Evolutionary conservation across 441 rosid genomes (phyloP).

Genomic region (Adansonia rubrostipa): DNA sequence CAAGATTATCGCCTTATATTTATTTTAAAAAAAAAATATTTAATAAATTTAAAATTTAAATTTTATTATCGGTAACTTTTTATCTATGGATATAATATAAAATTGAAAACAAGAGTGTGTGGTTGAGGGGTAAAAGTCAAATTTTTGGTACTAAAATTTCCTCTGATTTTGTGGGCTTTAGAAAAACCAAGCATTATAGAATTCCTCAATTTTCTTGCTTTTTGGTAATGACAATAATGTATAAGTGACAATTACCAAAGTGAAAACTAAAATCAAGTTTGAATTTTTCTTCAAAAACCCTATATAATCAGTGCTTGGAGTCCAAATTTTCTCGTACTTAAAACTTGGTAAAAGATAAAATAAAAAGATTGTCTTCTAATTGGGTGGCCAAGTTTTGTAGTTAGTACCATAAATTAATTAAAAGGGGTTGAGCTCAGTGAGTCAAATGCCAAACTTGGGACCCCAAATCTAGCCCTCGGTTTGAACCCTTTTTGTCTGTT

Average conservation of each 20-base stretch:
- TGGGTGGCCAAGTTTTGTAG: constrained; percentile 28
- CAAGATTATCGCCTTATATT: too few species aligned
- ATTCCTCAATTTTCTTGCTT: constrained; percentile 56
- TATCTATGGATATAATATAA: too few species aligned
- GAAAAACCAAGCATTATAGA: constrained; percentile 46
- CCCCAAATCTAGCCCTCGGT: constrained; percentile 72
- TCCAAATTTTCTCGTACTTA: constrained; percentile 19
- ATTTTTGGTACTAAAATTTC: constrained; percentile 27
- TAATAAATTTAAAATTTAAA: too few species aligned
- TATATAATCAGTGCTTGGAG: neutral
- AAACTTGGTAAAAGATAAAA: constrained; percentile 23
- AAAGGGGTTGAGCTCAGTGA: constrained; percentile 34
- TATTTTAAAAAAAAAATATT: too few species aligned
- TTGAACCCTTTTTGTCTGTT: constrained; percentile 65
- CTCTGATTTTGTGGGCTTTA: constrained; percentile 44
- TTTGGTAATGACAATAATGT: constrained; percentile 31
- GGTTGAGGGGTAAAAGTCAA: constrained; percentile 43
- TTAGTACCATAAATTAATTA: constrained; percentile 39
- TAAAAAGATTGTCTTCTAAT: constrained; percentile 30
- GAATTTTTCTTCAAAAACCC: neutral
- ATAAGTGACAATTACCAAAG: neutral
- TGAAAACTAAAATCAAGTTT: neutral
- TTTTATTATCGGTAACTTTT: too few species aligned
- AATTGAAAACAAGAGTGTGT: too few species aligned
- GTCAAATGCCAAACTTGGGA: constrained; percentile 66